A percentile compares a stretch with the other conserved stretches of the same genome.
Conservation (phyloP, 768 basidiomycete species). For the Leccinellum rugosiceps region DNA sequence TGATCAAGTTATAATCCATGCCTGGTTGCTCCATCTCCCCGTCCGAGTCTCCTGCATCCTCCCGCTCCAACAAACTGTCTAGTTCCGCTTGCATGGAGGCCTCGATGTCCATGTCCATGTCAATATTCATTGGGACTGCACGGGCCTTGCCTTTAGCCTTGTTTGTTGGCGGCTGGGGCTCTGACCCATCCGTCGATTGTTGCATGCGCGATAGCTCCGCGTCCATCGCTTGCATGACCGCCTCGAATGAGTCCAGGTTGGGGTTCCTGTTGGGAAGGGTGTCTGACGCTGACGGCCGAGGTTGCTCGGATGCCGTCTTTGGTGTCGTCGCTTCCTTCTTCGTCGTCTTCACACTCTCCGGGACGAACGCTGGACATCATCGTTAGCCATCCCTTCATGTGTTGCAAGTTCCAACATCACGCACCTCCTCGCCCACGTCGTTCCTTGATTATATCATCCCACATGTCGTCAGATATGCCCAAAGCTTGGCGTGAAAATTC, state of each 20-base stretch:
- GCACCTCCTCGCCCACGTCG: constrained; percentile 78
- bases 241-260: constrained; percentile 87
- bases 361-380: constrained; percentile 54
- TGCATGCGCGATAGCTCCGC: constrained; percentile 60
- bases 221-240: constrained; percentile 96
- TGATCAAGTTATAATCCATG: constrained; percentile 88
- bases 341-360: constrained; percentile 25
- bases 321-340: constrained; percentile 6
- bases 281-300: constrained; percentile 29
- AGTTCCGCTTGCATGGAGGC: constrained; percentile 90
- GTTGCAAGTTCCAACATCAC: constrained; percentile 23
- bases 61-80: constrained; percentile 53
- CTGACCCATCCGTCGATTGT: constrained; percentile 20
- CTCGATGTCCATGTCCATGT: constrained; percentile 68
- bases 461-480: constrained; percentile 86
- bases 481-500: constrained; percentile 91
- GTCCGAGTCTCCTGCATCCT: constrained; percentile 47
- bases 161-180: constrained; percentile 30
- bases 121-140: constrained; percentile 34
- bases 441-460: constrained; percentile 81
- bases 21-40: constrained; percentile 46
- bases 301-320: constrained; percentile 9
- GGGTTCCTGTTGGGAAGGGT: constrained; percentile 52
- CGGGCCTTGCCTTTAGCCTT: constrained; percentile 45
- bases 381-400: constrained; percentile 5